Evolutionary conservation across 106 monocot species (phyloP), one percentile per base, ranked within the genome.

Genomic region (Xerophyta viscosa): DNA sequence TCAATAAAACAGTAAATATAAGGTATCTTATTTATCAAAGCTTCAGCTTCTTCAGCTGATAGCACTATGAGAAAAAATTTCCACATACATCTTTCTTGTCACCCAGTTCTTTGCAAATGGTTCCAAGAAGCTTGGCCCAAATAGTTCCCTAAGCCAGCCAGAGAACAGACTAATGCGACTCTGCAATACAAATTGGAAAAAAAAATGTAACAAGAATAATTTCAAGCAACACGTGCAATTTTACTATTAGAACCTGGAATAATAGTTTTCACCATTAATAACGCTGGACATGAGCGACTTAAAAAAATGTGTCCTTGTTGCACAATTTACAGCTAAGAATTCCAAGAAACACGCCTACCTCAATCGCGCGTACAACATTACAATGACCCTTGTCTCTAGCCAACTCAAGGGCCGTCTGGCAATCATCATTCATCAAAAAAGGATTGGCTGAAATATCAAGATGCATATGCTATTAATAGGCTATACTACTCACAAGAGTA

Each of bases 351-450:
- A n/a, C n/a, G n/a, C n/a, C 58, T 66, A 89, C 96, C 79, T 89
- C 96, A 66, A 98, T 98, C 9, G 70, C 60, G 19, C 89, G 89
- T 12, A 98, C 96, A 59, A 98, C 85, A 64, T 79, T 78, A 7
- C 46, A 41, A 58, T 89, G 82, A 7, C 82, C 79, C 54, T 89
- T 98, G 27, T 65, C 65, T 77, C 89, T 85, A 24, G 96, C 89
- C 68, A 89, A 48, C 48, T 98, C 96, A 63, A 98, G 85, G 15
- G 96, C 64, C n/a, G 89, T 98, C 30, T 77, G 61, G 30, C 82
- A 98, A 66, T 85, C 89, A 61, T 82, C 85, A 64, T 98, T 98
- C 76, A 79, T 66, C 52, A 68, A 56, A 13, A 77, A 74, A 37
- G 89, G 82, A 67, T 82, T 86, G 48, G 82, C 88, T 88, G 73